Evolutionary conservation across 192 early-diverging fungal species (phyloP), one percentile per base, ranked within the genome.

Genomic region (Entrophospora sp.): DNA sequence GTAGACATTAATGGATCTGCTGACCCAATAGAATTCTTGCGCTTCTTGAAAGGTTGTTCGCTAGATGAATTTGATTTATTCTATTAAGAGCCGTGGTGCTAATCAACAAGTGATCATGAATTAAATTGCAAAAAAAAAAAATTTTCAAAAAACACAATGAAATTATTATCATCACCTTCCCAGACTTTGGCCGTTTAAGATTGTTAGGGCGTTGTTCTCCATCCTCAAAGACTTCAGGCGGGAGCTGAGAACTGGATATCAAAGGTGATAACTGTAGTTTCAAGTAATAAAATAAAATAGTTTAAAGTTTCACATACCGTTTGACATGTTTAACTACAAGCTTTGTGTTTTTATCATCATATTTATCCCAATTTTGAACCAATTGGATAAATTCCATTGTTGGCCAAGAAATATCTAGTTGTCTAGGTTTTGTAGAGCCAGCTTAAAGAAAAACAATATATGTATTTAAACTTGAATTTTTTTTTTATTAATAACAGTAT

Each of bases 281-380:
- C 3, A 42, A 1, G 37, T 6, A 14, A n/a, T n/a, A n/a, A n/a
- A n/a, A 25, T 12, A 8, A 3, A 8, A 38, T 4, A 7, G 38
- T 10, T 4, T 40, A 30, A 20, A 16, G 25, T 10, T 5, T 16
- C 14, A 52, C 68, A 49, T 62, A 85, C 83, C 82, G 78, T 66
- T 75, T 79, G 28, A 85, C 73, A 65, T 80, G 70, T 48, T 77
- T 70, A 18, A 92, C 80, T 16, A 75, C 71, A 46, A 94, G 81
- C 7, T 74, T 81, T 89, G 91, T 92, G n/a, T 61, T 71, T 30
- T 66, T 61, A 4, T 79, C 77, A 51, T 92, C 89, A 66, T 76
- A 94, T 58, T 84, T 79, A 67, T 92, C 90, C 89, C 90, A 91
- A 20, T 60, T 52, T 53, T 90, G 89, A 55, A 98, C 89, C 42